Evolutionary conservation across 805 yeast genomes (phyloP), one percentile per base, ranked within the genome.

Genomic region (Torulaspora quercuum): DNA sequence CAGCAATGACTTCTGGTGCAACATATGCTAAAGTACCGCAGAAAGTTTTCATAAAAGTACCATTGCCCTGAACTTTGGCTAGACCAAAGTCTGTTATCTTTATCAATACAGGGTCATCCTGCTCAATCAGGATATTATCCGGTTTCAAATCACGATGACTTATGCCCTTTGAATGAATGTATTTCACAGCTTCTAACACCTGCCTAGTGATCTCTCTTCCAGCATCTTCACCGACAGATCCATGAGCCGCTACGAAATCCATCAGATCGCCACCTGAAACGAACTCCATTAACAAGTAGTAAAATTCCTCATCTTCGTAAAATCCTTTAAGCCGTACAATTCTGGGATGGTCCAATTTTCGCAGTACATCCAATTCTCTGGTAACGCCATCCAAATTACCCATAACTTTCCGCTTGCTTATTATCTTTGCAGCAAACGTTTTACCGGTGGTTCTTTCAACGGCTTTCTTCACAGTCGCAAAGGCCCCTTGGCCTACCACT

Each of bases 141-240:
- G 99, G 99, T 58, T 92, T 92, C 49, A 92, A 67, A 63, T 92
- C 99, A 41, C 99, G 72, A 59, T 92, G 99, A n/a, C 95, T 82
- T 17, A 92, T 89, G 1, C 95, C 97, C 55, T 81, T 66, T 2
- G 76, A 73, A 64, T 92, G 99, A 25, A 92, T 94, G 53, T 92
- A 89, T 28, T 76, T 72, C 5, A 92, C 80, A 0, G 95, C 97
- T 42, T 78, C 75, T 25, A 92, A 63, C 2, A 90, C 80, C 61
- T 92, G 98, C 46, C 76, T 75, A 2, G 94, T 74, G 16, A 92
- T 85, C 42, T 85, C 95, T 48, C 83, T 80, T 6, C 89, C 84
- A 3, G 95, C 92, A 31, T 78, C 88, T 60, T 92, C 98, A 9
- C 90, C 90, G 12, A 92, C 83, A 2, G 90, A 77, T 2, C 97